These are phyloP conservation scores for Limonium bicolor DNA, from an alignment of 148 eudicot genomes.

Conservation along the genomic window DNA sequence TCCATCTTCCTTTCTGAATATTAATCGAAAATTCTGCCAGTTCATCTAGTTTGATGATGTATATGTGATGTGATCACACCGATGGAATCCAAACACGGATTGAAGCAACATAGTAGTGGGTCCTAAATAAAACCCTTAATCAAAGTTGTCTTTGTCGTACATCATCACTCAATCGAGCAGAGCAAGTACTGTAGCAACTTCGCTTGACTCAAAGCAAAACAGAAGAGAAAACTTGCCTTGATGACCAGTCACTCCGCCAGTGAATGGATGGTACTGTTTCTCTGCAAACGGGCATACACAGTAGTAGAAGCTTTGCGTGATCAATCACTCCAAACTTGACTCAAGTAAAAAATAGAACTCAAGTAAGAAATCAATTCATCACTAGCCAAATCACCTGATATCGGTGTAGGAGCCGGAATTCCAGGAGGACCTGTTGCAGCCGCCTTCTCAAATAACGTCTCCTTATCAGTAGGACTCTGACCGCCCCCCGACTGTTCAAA, in stretches of 20 bases:
- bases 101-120: too few relatives aligned
- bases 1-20: too few relatives aligned
- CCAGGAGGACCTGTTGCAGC: constrained; percentile 2
- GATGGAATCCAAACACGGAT: too few relatives aligned
- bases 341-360: background rate
- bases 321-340: background rate
- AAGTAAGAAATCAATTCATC: background rate
- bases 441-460: background rate
- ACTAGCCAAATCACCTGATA: constrained; percentile 25
- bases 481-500: constrained; percentile 11
- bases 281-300: constrained; percentile 16
- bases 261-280: constrained; percentile 25
- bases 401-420: constrained; percentile 29
- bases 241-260: constrained; percentile 10
- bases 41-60: too few relatives aligned
- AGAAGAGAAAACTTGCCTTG: constrained; percentile 19
- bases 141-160: background rate
- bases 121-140: too few relatives aligned
- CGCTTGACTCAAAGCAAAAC: background rate
- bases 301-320: background rate
- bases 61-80: too few relatives aligned
- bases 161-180: background rate
- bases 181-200: background rate
- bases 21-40: too few relatives aligned
- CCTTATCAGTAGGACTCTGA: background rate